phyloP scores from a whole-genome alignment of 352 stramenopile genomes.

The Phytophthora ohioensis region DNA sequence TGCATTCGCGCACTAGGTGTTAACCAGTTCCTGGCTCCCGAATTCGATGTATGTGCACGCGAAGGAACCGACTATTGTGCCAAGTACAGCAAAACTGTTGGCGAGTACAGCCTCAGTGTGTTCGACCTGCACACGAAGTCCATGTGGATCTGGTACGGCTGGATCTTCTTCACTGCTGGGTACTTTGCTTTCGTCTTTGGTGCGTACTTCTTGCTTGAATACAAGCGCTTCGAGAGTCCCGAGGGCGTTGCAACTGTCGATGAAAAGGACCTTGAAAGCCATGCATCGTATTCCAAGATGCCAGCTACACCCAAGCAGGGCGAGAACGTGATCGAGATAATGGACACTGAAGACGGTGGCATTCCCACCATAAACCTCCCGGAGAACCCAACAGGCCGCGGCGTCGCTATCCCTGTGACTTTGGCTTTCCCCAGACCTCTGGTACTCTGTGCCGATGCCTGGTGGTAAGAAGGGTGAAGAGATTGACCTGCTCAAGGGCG shows the following conservation, averaged over 20 bases:
- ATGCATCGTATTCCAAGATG: conserved; percentile 25
- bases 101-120: conserved; percentile 54
- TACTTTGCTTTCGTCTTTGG: conserved; percentile 43
- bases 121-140: conserved; percentile 59
- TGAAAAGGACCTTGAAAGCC: conserved; percentile 9
- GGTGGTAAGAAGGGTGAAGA: conserved; percentile 36
- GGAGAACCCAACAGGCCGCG: conserved; percentile 16
- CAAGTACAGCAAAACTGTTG: conserved; percentile 35
- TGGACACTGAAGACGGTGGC: conserved; percentile 20
- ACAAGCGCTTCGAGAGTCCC: conserved; percentile 23
- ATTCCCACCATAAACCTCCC: conserved; percentile 28
- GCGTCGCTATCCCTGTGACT: conserved; percentile 41
- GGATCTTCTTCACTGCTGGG: conserved; percentile 52
- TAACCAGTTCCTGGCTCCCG: conserved; percentile 63
- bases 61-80: conserved; percentile 61
- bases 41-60: conserved; percentile 56
- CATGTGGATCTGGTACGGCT: conserved; percentile 62
- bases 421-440: conserved; percentile 49
- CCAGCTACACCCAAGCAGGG: conserved; percentile 24
- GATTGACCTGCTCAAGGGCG: conserved; percentile 51
- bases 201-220: conserved; percentile 25
- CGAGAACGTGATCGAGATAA: conserved; percentile 26
- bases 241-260: conserved; percentile 29
- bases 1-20: conserved; percentile 62
- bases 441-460: conserved; percentile 46